Percentiles rank a stretch among this genome's conserved stretches.
Evolutionary conservation across 2,329 filamentous ascomycete species (phyloP).

Genomic region (Curvularia spicifera): DNA sequence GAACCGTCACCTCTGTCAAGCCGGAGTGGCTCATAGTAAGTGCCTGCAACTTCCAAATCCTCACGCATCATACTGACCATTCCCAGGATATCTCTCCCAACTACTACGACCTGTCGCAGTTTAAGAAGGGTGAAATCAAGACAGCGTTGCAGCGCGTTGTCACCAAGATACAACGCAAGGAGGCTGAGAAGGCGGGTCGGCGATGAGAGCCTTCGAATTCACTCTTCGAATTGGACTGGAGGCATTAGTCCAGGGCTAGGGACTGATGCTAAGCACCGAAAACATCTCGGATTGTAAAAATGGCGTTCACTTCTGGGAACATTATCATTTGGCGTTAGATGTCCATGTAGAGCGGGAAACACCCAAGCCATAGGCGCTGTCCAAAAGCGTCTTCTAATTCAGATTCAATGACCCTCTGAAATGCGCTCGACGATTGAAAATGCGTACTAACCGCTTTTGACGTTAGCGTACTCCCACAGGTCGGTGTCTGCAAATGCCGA

Average conservation of each 20-base stretch:
- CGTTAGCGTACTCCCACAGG: constrained; percentile 22
- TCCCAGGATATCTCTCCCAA: constrained; percentile 84
- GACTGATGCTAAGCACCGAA: neutral
- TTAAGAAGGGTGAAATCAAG: constrained; percentile 86
- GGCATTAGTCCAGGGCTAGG: neutral
- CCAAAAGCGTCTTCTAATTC: constrained; percentile 1
- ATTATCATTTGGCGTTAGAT: constrained; percentile 1
- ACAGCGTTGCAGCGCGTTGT: constrained; percentile 63
- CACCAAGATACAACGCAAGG: constrained; percentile 62
- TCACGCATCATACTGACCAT: constrained; percentile 15
- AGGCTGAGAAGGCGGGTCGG: constrained; percentile 40
- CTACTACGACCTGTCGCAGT: constrained; percentile 86
- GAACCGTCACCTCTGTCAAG: constrained; percentile 88
- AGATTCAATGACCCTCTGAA: neutral
- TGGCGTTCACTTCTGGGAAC: neutral
- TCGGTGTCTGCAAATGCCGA: constrained; percentile 27
- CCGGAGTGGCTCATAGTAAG: constrained; percentile 92
- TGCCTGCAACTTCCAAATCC: constrained; percentile 13
- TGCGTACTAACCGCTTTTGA: constrained; percentile 6
- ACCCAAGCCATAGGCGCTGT: neutral
- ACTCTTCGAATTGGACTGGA: neutral
- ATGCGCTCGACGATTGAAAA: neutral
- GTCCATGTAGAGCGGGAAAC: neutral
- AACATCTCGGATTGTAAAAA: neutral
- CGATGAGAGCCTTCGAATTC: constrained; percentile 1